Evolutionary conservation across 108 stramenopile genomes (phyloP).

Genomic region (Cylindrotheca closterium): DNA sequence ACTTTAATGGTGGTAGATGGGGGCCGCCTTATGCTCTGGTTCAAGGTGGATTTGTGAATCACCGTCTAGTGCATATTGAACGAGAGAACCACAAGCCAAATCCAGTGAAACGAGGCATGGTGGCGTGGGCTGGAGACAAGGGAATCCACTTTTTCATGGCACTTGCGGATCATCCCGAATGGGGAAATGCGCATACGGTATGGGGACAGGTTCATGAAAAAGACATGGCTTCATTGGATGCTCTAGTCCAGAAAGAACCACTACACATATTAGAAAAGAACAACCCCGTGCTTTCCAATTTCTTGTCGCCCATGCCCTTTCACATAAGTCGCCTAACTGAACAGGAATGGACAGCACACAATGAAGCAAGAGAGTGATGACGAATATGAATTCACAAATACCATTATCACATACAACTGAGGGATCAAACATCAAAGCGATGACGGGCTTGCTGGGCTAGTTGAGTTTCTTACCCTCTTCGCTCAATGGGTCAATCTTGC

Average conservation of each 20-base stretch:
- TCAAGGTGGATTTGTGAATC: conserved; percentile 19
- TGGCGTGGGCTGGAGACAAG: conserved; percentile 49
- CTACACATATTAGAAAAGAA: background rate
- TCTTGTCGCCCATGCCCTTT: conserved; percentile 19
- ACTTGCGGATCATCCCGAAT: conserved; percentile 34
- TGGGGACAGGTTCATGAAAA: conserved; percentile 13
- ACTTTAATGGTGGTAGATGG: conserved; percentile 26
- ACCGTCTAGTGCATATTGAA: background rate
- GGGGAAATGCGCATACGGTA: conserved; percentile 23
- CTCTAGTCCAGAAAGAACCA: conserved; percentile 7
- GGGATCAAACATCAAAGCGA: too few species aligned
- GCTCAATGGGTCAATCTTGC: conserved; percentile 52
- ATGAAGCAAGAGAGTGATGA: too few species aligned
- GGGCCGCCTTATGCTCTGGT: conserved; percentile 33
- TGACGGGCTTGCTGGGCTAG: too few species aligned
- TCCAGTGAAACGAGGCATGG: conserved; percentile 43
- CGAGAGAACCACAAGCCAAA: conserved; percentile 16
- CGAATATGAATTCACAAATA: too few species aligned
- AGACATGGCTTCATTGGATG: conserved; percentile 20
- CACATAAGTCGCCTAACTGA: too few species aligned
- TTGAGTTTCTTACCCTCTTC: conserved; percentile 55
- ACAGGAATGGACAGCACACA: too few species aligned
- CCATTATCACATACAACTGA: too few species aligned
- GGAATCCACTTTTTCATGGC: conserved; percentile 53
- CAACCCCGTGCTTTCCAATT: conserved; percentile 16